These are phyloP conservation scores for Neurospora sp. DNA, from an alignment of 495 filamentous ascomycete species.

Conservation along the genomic window DNA sequence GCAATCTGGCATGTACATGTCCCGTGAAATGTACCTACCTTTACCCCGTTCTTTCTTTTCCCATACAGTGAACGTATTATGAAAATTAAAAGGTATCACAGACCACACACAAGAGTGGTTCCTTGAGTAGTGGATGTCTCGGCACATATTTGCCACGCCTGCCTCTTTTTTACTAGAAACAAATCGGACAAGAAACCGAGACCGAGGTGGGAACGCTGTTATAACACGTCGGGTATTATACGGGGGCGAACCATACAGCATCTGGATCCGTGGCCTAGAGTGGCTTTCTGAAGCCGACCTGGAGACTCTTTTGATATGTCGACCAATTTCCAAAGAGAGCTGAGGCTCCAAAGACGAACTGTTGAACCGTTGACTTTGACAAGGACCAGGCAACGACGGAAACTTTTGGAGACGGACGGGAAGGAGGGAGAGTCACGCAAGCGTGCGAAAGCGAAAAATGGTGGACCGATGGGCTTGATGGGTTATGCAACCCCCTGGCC, in stretches of 20 bases:
- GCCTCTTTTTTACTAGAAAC: background rate
- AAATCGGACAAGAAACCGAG: background rate
- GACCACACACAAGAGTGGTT: background rate
- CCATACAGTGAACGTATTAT: background rate
- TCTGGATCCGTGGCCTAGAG: background rate
- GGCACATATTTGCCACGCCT: background rate
- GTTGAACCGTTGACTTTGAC: background rate
- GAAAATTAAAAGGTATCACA: background rate
- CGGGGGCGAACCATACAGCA: background rate
- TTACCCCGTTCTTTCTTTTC: background rate
- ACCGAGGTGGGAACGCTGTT: background rate
- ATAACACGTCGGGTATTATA: background rate
- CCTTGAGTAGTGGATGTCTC: background rate
- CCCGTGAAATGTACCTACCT: background rate
- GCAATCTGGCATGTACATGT: background rate
- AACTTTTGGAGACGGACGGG: background rate
- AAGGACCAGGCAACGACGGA: background rate
- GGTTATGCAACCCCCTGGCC: background rate
- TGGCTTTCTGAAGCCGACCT: background rate
- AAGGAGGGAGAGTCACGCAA: background rate
- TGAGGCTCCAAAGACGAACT: background rate
- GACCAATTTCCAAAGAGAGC: background rate
- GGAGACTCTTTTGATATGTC: background rate
- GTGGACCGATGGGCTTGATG: background rate
- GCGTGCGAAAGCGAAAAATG: background rate